phyloP scores from a whole-genome alignment of 306 rosid genomes.

The Trichosanthes cucumerina region DNA sequence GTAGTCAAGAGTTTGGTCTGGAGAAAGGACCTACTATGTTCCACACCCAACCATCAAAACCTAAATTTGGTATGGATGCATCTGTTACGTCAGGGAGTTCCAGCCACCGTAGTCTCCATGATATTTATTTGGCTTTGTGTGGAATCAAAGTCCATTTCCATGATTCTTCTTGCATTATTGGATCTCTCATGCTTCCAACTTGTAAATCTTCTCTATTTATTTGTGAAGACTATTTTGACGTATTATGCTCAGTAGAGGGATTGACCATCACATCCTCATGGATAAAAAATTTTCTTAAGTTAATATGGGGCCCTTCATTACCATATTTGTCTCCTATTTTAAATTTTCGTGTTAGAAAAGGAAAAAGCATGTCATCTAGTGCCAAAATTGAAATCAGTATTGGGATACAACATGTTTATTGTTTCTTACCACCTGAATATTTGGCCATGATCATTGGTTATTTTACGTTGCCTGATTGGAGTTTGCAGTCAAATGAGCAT shows the following conservation, averaged over 20 bases:
- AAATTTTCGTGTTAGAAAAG: conserved; percentile 58
- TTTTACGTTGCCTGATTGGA: conserved; percentile 74
- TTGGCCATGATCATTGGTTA: conserved; percentile 82
- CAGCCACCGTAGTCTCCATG: conserved; percentile 21
- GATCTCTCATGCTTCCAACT: conserved; percentile 45
- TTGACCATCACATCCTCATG: conserved; percentile 61
- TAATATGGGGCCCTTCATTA: conserved; percentile 76
- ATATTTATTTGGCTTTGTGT: conserved; percentile 37
- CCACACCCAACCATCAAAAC: conserved; percentile 22
- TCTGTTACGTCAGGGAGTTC: conserved; percentile 26
- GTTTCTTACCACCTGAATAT: conserved; percentile 80
- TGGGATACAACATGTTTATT: conserved; percentile 72
- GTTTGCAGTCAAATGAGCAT: conserved; percentile 31
- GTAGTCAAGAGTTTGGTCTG: conserved; percentile 20
- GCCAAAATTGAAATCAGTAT: conserved; percentile 50
- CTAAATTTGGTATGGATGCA: conserved; percentile 18
- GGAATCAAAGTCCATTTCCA: conserved; percentile 68
- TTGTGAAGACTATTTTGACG: conserved; percentile 44
- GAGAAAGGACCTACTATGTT: conserved; percentile 22
- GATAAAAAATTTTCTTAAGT: conserved; percentile 36
- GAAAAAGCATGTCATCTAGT: conserved; percentile 22
- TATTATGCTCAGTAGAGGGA: conserved; percentile 62
- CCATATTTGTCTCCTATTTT: conserved; percentile 61
- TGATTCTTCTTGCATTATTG: conserved; percentile 72
- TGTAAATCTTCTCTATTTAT: conserved; percentile 44